phyloP scores from a whole-genome alignment of 2,329 filamentous ascomycete species.

The Penicillium oxalicum region DNA sequence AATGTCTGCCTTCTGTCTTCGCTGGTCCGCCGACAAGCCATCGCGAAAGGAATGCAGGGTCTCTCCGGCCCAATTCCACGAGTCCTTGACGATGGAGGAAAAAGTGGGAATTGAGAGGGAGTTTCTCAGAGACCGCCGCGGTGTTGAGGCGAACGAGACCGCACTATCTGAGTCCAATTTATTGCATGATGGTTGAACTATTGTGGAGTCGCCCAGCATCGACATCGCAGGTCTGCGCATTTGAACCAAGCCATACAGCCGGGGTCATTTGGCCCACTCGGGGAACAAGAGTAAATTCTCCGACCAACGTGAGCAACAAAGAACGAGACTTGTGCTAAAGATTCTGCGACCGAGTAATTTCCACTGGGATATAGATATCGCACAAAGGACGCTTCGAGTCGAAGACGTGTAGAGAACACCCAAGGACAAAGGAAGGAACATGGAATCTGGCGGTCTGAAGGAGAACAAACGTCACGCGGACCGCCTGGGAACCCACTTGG shows the following conservation, averaged over 20 bases:
- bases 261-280: conserved; percentile 7
- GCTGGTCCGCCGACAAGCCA: conserved; percentile 49
- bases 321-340: neutral
- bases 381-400: neutral
- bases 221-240: conserved; percentile 28
- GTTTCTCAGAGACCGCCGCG: conserved; percentile 19
- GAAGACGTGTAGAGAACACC: neutral
- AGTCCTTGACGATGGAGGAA: conserved; percentile 30
- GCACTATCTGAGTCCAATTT: conserved; percentile 12
- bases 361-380: neutral
- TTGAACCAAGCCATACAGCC: conserved; percentile 22
- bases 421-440: neutral
- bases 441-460: conserved; percentile 12
- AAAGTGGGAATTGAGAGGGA: conserved; percentile 28
- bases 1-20: conserved; percentile 42
- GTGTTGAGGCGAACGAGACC: conserved; percentile 2
- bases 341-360: neutral
- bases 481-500: conserved; percentile 8
- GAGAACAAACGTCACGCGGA: conserved; percentile 21
- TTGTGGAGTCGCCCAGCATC: conserved; percentile 27
- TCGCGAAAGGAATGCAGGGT: conserved; percentile 42
- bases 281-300: conserved; percentile 3
- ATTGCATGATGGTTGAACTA: conserved; percentile 26
- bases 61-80: conserved; percentile 33
- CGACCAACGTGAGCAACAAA: neutral